A percentile compares a stretch with the other conserved stretches of the same genome.
These are phyloP conservation scores for Microbotryum saponariae DNA, from an alignment of 1,284 basidiomycete species.

Conservation along the genomic window DNA sequence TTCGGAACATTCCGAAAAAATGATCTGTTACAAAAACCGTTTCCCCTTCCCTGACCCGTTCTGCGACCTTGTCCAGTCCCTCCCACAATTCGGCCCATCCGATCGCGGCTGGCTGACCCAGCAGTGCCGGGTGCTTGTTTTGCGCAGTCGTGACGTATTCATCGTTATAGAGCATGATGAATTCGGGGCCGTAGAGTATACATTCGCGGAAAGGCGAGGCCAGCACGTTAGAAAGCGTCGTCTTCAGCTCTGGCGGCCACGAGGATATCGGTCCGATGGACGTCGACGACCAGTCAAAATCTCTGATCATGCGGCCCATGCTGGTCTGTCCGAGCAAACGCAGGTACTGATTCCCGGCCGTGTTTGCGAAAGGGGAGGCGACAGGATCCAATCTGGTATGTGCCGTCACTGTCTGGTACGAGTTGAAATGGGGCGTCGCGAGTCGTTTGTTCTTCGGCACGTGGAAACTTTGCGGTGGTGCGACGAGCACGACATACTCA, in stretches of 20 bases:
- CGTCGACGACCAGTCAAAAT: not conserved
- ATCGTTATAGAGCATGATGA: conserved; percentile 22
- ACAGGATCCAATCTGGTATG: not conserved
- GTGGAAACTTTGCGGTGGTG: too few relatives aligned
- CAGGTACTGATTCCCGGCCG: not conserved
- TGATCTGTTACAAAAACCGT: conserved; percentile 23
- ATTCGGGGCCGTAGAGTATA: conserved; percentile 16
- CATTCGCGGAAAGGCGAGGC: conserved; percentile 24
- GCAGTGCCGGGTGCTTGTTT: conserved; percentile 28
- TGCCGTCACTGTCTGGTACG: too few relatives aligned
- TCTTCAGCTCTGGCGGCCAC: conserved; percentile 19
- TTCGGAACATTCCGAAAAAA: conserved; percentile 13
- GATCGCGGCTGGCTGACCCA: conserved; percentile 23
- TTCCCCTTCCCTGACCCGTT: conserved; percentile 19
- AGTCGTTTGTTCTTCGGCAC: too few relatives aligned
- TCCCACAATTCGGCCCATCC: conserved; percentile 34
- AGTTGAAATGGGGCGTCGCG: too few relatives aligned
- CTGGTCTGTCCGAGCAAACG: not conserved
- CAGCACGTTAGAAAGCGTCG: conserved; percentile 18
- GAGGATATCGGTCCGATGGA: conserved; percentile 14
- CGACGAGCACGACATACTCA: too few relatives aligned
- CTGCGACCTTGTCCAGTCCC: conserved; percentile 17
- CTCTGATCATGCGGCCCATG: conserved; percentile 6
- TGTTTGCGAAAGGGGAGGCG: not conserved
- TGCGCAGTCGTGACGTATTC: conserved; percentile 23